These are phyloP conservation scores for Amaranthus tricolor DNA, from an alignment of 179 eudicot species.

Conservation along the genomic window DNA sequence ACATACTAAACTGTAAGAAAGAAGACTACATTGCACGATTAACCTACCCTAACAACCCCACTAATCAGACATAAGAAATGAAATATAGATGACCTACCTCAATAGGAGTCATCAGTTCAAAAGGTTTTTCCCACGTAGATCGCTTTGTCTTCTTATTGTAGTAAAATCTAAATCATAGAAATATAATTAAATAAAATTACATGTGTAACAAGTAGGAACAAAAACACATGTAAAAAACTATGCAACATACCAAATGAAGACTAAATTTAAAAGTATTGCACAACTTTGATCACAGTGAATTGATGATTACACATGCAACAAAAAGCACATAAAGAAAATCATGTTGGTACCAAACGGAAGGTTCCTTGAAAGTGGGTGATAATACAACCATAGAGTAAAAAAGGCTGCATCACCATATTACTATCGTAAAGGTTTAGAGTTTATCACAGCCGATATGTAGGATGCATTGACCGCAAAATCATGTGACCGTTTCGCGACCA, in stretches of 20 bases:
- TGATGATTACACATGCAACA: conserved; percentile 3
- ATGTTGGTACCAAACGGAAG: neutral
- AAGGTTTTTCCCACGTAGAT: conserved; percentile 90
- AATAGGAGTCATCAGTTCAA: conserved; percentile 68
- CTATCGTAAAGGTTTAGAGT: too few relatives aligned
- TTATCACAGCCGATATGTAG: too few relatives aligned
- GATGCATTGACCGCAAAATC: too few relatives aligned
- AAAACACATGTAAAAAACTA: neutral
- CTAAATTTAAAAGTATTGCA: neutral
- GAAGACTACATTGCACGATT: neutral
- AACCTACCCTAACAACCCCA: neutral
- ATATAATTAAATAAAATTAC: neutral
- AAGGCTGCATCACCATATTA: too few relatives aligned
- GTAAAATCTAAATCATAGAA: conserved; percentile 54
- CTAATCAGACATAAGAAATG: neutral
- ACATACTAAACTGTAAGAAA: neutral
- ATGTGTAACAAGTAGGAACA: neutral
- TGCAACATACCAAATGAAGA: neutral
- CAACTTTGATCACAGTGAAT: neutral
- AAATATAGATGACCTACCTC: conserved; percentile 50
- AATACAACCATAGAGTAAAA: neutral
- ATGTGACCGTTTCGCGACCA: too few relatives aligned
- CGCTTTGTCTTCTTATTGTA: conserved; percentile 65
- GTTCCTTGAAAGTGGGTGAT: neutral
- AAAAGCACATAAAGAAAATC: neutral